Evolutionary conservation across 83 land plant genomes (phyloP), one percentile per base, ranked within the genome.

Genomic region (Picea mariana): DNA sequence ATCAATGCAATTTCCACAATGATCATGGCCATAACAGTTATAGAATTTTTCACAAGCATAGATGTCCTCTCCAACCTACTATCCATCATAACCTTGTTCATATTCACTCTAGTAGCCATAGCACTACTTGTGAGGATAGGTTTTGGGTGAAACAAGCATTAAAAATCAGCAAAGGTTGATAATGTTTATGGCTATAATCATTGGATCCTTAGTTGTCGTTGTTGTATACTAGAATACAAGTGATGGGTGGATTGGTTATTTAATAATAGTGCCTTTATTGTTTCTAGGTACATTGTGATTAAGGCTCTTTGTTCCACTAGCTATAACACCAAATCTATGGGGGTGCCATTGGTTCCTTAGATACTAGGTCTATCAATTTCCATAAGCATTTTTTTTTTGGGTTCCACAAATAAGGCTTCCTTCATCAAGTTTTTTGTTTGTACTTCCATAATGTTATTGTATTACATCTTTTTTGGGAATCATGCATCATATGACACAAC

Each of bases 291-390:
- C 98, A 5, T 2, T 87, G 42, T 90, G 83, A 20, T 81, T 98
- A 60, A 9, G 16, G 20, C 2, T 88, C 26, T 71, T 89, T 62
- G 91, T 98, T 60, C 93, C 93, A 16, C 86, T 82, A 59, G 90
- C 95, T 11, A 82, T 96, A 60, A 44, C 66, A 17, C 95, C 99
- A 5, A 87, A 86, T 81, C 63, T 93, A 7, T 98, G 98, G 98
- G 99, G 99, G 18, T 91, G 12, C 98, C 99, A 60, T 77, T 94
- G 71, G 96, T 98, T 75, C 98, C 99, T 11, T 98, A 95, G 97
- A 42, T 98, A 78, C 99, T 97, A 67, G 92, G 92, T 9, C 82
- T 86, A 12, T 96, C 98, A 7, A 89, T 98, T 31, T 88, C 90
- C 47, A 81, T 92, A 24, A 98, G 94, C 77, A 81, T 95, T 2